Evolutionary conservation across 805 yeast species (phyloP).

Genomic region (Starmerella sp.): DNA sequence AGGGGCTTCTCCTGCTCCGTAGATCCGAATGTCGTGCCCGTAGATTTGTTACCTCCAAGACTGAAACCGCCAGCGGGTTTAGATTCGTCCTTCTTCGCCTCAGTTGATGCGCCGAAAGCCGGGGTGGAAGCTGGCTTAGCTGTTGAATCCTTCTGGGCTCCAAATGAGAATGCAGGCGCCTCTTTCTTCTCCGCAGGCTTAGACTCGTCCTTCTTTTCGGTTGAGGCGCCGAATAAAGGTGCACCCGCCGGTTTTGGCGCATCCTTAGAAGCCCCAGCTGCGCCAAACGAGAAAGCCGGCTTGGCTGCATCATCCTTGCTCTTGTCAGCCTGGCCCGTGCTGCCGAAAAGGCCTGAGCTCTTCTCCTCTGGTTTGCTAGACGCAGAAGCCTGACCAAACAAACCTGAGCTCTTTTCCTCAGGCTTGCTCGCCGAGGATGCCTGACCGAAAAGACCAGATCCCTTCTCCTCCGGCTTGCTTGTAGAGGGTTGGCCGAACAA

Average conservation of each 20-base stretch:
- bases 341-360: neutral
- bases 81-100: slow-evolving; percentile 9
- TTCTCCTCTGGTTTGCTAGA: neutral
- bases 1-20: slow-evolving; percentile 10
- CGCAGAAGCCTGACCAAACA: neutral
- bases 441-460: neutral
- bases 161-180: neutral
- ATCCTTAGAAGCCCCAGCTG: neutral
- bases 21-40: neutral
- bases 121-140: slow-evolving; percentile 5
- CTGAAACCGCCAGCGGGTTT: slow-evolving; percentile 16
- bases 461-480: slow-evolving; percentile 1
- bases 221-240: slow-evolving; percentile 2
- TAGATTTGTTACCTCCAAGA: slow-evolving; percentile 7
- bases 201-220: slow-evolving; percentile 10
- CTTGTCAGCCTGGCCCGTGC: neutral
- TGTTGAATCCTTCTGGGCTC: neutral
- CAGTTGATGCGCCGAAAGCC: neutral
- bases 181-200: slow-evolving; percentile 1
- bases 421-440: neutral
- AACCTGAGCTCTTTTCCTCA: neutral
- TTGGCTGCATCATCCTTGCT: neutral
- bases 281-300: neutral
- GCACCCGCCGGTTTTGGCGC: neutral
- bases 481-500: neutral